Percentiles rank a stretch among this genome's conserved stretches.
phyloP scores from a whole-genome alignment of 495 filamentous ascomycete genomes.

The Talaromyces adpressus region DNA sequence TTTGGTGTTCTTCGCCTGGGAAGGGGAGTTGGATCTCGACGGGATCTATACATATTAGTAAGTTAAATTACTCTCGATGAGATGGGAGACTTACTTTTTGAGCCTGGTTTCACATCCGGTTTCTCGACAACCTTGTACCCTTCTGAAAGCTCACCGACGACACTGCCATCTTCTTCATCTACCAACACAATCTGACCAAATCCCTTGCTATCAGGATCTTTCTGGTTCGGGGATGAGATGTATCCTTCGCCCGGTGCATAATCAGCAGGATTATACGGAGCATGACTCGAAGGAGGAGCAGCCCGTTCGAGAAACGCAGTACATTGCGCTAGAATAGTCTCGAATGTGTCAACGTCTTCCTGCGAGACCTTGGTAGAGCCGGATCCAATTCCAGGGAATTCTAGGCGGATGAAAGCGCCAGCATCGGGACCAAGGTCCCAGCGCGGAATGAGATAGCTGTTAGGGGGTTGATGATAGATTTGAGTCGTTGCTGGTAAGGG shows the following conservation, averaged over 20 bases:
- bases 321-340: conserved; percentile 92
- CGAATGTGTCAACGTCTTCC: conserved; percentile 92
- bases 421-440: conserved; percentile 85
- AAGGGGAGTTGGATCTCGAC: conserved; percentile 81
- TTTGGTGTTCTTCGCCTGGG: conserved; percentile 61
- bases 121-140: conserved; percentile 76
- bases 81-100: conserved; percentile 60
- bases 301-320: conserved; percentile 86
- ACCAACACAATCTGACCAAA: conserved; percentile 83
- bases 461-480: conserved; percentile 87
- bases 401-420: conserved; percentile 83
- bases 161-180: conserved; percentile 90
- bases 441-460: conserved; percentile 83
- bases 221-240: conserved; percentile 28
- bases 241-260: conserved; percentile 78
- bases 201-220: conserved; percentile 31
- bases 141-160: conserved; percentile 84
- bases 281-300: conserved; percentile 44
- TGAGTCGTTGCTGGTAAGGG: conserved; percentile 87
- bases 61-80: not conserved
- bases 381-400: conserved; percentile 70
- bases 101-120: conserved; percentile 65
- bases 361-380: conserved; percentile 60
- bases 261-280: conserved; percentile 69
- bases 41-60: conserved; percentile 51